A percentile compares a stretch with the other conserved stretches of the same genome.
phyloP scores from a whole-genome alignment of 768 basidiomycete species.

The Tricholoma hemisulphureum region DNA sequence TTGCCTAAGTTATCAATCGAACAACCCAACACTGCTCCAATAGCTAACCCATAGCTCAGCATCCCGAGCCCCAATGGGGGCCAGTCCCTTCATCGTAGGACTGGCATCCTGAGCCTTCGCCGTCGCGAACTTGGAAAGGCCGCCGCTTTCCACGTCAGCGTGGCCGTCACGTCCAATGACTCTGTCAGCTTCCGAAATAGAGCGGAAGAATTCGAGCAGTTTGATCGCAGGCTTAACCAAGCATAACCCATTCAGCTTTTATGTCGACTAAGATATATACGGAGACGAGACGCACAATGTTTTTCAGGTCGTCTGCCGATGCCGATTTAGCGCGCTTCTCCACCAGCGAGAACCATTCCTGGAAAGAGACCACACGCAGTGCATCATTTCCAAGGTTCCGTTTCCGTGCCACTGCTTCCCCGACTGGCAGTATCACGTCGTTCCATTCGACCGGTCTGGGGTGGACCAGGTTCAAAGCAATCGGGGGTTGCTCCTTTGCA shows the following conservation, averaged over 20 bases:
- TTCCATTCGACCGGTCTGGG: slow-evolving; percentile 35
- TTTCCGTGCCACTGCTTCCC: slow-evolving; percentile 5
- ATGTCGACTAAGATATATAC: too few relatives aligned
- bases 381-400: neutral
- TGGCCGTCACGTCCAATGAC: neutral
- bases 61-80: too few relatives aligned
- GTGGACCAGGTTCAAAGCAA: slow-evolving; percentile 36
- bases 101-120: slow-evolving; percentile 30
- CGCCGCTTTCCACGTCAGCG: slow-evolving; percentile 16
- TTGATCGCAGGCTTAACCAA: slow-evolving; percentile 12
- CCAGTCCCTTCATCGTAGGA: slow-evolving; percentile 29
- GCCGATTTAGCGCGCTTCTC: too few relatives aligned
- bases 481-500: slow-evolving; percentile 17
- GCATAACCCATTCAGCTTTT: neutral
- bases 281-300: too few relatives aligned
- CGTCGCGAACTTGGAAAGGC: slow-evolving; percentile 26
- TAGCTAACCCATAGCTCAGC: too few relatives aligned
- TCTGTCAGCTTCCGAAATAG: neutral
- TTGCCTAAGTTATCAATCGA: too few relatives aligned
- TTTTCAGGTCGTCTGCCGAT: too few relatives aligned
- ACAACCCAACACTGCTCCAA: too few relatives aligned
- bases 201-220: slow-evolving; percentile 15
- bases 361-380: slow-evolving; percentile 12
- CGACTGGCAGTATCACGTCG: slow-evolving; percentile 23
- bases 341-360: slow-evolving; percentile 21